These are phyloP conservation scores for Phalaenopsis hybrid DNA, from an alignment of 116 monocot species.

Conservation along the genomic window DNA sequence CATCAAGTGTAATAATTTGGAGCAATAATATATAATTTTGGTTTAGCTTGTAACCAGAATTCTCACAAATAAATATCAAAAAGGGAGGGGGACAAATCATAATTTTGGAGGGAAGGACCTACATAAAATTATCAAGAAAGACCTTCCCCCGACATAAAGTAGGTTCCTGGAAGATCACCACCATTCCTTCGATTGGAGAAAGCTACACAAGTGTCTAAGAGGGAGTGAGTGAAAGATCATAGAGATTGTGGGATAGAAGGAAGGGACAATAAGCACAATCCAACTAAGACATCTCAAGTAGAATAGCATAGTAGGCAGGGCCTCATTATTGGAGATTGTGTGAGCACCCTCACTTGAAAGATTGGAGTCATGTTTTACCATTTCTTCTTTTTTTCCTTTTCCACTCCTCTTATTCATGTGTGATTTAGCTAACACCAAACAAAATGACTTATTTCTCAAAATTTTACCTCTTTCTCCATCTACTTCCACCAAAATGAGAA, in stretches of 20 bases:
- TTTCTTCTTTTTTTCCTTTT: no score
- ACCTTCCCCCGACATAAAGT: not conserved
- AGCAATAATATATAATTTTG: not conserved
- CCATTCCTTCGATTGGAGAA: not conserved
- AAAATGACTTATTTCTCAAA: not conserved
- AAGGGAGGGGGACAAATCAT: not conserved
- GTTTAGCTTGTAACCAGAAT: not conserved
- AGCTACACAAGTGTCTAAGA: not conserved
- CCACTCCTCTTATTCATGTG: no score
- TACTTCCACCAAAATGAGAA: not conserved
- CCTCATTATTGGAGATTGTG: not conserved
- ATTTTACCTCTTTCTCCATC: not conserved
- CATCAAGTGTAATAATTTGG: not conserved
- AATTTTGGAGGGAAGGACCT: not conserved
- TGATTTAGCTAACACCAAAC: no score
- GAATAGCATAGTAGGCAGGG: no score
- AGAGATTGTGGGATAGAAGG: no score
- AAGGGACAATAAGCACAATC: not conserved
- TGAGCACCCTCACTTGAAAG: not conserved
- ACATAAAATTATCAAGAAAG: not conserved
- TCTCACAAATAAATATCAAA: not conserved
- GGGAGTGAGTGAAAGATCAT: no score
- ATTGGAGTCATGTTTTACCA: no score
- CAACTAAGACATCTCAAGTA: not conserved
- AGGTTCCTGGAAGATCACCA: not conserved